Evolutionary conservation across 2,329 filamentous ascomycete genomes (phyloP).

Genomic region (Neonectria neomacrospora): DNA sequence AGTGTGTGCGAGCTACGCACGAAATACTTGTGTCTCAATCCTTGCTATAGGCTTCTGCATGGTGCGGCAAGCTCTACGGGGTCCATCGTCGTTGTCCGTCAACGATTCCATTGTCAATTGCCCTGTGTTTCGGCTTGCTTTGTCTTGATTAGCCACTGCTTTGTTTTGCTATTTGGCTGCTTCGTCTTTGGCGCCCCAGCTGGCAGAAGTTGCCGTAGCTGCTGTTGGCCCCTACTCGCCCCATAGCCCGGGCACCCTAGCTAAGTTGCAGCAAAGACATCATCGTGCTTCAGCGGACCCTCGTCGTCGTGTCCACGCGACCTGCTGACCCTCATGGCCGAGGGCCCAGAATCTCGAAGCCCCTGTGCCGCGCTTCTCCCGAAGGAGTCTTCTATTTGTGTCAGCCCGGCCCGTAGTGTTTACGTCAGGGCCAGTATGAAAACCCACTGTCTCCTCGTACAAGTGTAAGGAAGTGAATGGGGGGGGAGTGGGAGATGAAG

Average conservation of each 20-base stretch:
- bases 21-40: slow-evolving; percentile 2
- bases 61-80: slow-evolving; percentile 38
- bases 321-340: slow-evolving; percentile 27
- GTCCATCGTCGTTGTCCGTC: slow-evolving; percentile 27
- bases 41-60: slow-evolving; percentile 36
- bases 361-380: slow-evolving; percentile 22
- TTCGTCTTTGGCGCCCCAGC: slow-evolving; percentile 14
- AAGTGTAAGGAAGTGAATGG: slow-evolving; percentile 13
- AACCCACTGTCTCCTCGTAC: slow-evolving; percentile 19
- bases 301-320: slow-evolving; percentile 41
- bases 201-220: slow-evolving; percentile 15
- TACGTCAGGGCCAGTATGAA: slow-evolving; percentile 21
- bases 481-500: slow-evolving; percentile 24
- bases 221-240: slow-evolving; percentile 28
- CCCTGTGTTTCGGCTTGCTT: slow-evolving; percentile 21
- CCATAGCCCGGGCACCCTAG: slow-evolving; percentile 16
- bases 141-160: slow-evolving; percentile 23
- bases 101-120: slow-evolving; percentile 1
- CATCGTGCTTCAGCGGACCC: slow-evolving; percentile 38
- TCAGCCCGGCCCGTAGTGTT: slow-evolving; percentile 21
- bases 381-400: slow-evolving; percentile 23
- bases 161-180: slow-evolving; percentile 17
- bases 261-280: slow-evolving; percentile 32
- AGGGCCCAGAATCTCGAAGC: slow-evolving; percentile 37
- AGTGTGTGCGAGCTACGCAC: slow-evolving; percentile 3